phyloP scores from a whole-genome alignment of 495 filamentous ascomycete genomes.

The Neurospora discreta region DNA sequence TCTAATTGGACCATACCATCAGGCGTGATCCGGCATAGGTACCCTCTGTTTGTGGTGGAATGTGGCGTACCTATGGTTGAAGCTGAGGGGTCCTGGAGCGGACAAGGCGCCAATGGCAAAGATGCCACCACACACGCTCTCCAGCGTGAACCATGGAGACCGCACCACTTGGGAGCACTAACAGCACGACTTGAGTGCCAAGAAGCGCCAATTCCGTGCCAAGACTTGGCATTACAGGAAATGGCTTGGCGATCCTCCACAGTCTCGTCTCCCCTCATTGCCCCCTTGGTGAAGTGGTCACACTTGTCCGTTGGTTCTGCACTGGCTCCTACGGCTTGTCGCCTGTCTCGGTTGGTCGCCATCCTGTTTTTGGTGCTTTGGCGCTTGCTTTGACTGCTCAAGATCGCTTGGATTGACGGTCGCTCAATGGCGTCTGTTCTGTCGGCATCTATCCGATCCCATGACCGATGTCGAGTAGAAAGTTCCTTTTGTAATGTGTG shows the following conservation, averaged over 20 bases:
- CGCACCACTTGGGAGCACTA: slow-evolving; percentile 2
- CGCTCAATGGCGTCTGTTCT: neutral
- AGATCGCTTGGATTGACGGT: neutral
- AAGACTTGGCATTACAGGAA: slow-evolving; percentile 23
- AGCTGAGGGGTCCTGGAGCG: neutral
- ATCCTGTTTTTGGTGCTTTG: neutral
- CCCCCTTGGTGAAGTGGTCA: neutral
- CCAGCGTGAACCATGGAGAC: neutral
- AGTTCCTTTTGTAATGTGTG: neutral
- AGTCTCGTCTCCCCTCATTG: neutral
- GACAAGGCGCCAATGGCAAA: neutral
- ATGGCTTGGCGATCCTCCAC: slow-evolving; percentile 17
- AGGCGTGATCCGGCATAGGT: slow-evolving; percentile 11
- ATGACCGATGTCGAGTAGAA: neutral
- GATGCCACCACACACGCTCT: neutral
- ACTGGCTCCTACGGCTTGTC: neutral
- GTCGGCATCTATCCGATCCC: neutral
- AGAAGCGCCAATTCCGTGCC: slow-evolving; percentile 19
- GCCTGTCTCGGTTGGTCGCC: neutral
- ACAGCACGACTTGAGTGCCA: slow-evolving; percentile 15
- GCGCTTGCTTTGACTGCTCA: neutral
- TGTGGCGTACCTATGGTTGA: neutral
- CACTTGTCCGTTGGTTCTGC: neutral
- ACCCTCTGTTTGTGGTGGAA: slow-evolving; percentile 7
- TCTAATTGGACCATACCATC: slow-evolving; percentile 14